These are phyloP conservation scores for Dunaliella sp. DNA, from an alignment of 139 green algal genomes.

Conservation along the genomic window DNA sequence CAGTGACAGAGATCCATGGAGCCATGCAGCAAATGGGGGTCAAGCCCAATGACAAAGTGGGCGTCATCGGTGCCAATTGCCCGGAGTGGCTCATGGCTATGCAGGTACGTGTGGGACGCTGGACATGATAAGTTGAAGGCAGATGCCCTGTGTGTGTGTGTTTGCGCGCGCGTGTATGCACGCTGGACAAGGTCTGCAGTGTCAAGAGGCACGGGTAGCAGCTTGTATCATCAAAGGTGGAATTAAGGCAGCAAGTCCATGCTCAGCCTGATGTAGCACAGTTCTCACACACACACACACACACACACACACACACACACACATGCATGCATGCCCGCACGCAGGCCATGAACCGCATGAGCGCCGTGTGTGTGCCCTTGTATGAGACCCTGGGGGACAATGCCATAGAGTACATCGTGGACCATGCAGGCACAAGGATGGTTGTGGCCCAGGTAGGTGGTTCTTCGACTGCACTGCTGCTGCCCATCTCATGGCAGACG, in stretches of 20 bases:
- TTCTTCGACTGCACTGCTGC: too few species aligned
- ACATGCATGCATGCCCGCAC: neutral
- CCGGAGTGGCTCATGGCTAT: slow-evolving; percentile 73
- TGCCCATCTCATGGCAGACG: too few species aligned
- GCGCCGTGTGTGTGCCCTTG: slow-evolving; percentile 83
- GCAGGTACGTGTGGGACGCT: too few species aligned
- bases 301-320: neutral
- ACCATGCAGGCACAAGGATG: slow-evolving; percentile 38
- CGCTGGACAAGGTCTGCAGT: too few species aligned
- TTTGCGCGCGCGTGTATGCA: too few species aligned
- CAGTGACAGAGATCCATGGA: slow-evolving; percentile 16
- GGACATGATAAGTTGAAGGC: too few species aligned
- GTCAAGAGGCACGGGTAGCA: neutral
- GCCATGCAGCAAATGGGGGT: slow-evolving; percentile 39
- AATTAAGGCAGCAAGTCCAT: neutral
- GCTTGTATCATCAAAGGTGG: neutral
- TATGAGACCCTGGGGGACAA: slow-evolving; percentile 94
- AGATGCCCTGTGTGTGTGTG: too few species aligned
- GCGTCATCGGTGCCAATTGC: slow-evolving; percentile 61
- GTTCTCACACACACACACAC: neutral
- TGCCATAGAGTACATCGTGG: slow-evolving; percentile 89
- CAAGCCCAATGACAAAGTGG: slow-evolving; percentile 33
- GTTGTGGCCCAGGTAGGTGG: slow-evolving; percentile 48
- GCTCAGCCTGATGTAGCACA: neutral
- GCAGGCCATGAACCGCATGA: slow-evolving; percentile 90